Conservation (phyloP, 768 basidiomycete genomes). For the Mycena haematopus region DNA sequence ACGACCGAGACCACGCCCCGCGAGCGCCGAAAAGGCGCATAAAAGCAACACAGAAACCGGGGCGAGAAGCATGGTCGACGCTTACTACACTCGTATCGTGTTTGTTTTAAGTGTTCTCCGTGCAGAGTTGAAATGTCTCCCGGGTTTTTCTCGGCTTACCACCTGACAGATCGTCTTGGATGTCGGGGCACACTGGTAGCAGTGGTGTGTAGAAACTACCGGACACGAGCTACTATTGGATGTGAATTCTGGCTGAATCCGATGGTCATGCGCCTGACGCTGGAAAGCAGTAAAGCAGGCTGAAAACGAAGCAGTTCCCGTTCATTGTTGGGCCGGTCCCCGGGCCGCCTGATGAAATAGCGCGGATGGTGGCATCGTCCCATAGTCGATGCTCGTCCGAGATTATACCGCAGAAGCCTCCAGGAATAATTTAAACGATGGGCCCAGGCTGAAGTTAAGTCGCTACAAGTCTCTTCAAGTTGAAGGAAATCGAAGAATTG, state of each 20-base stretch:
- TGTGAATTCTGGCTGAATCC: neutral
- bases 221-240: neutral
- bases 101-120: conserved; percentile 14
- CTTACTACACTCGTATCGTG: neutral
- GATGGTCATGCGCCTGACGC: too few species aligned
- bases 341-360: conserved; percentile 1
- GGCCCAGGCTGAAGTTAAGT: too few species aligned
- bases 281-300: too few species aligned
- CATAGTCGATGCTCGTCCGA: neutral
- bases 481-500: too few species aligned
- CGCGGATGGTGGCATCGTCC: neutral
- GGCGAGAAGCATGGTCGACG: conserved; percentile 18
- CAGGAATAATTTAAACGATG: too few species aligned
- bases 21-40: conserved; percentile 4
- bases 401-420: conserved; percentile 8
- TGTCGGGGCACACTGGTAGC: conserved; percentile 7
- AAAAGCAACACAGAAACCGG: conserved; percentile 1
- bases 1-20: neutral
- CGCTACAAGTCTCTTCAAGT: too few species aligned
- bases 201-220: conserved; percentile 1
- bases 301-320: too few species aligned
- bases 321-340: neutral
- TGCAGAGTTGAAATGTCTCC: neutral
- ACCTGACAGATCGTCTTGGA: conserved; percentile 18
- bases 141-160: conserved; percentile 24